Evolutionary conservation across 2,329 filamentous ascomycete species (phyloP).

Genomic region (Trichoderma sp.): DNA sequence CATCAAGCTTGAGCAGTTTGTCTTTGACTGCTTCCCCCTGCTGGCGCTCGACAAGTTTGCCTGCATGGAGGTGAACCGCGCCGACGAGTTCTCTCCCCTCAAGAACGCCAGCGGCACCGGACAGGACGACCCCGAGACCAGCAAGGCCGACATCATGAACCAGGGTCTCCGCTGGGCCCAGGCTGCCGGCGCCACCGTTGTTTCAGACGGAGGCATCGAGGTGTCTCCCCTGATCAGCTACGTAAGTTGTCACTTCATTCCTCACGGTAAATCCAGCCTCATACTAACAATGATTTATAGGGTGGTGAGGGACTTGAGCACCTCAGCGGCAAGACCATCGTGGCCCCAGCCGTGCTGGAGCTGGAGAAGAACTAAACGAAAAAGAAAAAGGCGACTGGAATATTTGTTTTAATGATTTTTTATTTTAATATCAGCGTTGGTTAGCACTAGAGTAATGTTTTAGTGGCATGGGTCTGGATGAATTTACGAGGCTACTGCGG

Average conservation of each 20-base stretch:
- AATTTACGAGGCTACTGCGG: background rate
- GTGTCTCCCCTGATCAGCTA: constrained; percentile 94
- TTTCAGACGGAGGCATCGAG: constrained; percentile 72
- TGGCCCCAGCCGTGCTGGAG: constrained; percentile 52
- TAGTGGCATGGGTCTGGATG: background rate
- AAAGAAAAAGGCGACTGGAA: background rate
- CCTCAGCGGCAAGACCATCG: constrained; percentile 51
- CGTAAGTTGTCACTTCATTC: constrained; percentile 55
- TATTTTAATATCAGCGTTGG: constrained; percentile 13
- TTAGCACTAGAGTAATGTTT: constrained; percentile 15
- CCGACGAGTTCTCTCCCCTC: constrained; percentile 96
- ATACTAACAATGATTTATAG: constrained; percentile 33
- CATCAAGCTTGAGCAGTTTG: constrained; percentile 98
- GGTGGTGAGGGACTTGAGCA: constrained; percentile 62
- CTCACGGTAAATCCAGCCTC: background rate
- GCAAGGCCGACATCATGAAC: constrained; percentile 81
- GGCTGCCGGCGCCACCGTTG: constrained; percentile 72
- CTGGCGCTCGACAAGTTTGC: constrained; percentile 85
- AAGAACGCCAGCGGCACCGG: constrained; percentile 86
- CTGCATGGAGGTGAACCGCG: constrained; percentile 90
- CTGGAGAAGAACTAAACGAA: constrained; percentile 33
- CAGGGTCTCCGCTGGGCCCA: constrained; percentile 87
- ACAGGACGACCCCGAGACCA: constrained; percentile 92
- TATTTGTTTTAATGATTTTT: background rate
- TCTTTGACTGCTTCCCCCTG: constrained; percentile 97